Base-by-base conservation (phyloP, 2,329 filamentous ascomycete species). In the Pseudopyrenochaeta lycopersici region DNA sequence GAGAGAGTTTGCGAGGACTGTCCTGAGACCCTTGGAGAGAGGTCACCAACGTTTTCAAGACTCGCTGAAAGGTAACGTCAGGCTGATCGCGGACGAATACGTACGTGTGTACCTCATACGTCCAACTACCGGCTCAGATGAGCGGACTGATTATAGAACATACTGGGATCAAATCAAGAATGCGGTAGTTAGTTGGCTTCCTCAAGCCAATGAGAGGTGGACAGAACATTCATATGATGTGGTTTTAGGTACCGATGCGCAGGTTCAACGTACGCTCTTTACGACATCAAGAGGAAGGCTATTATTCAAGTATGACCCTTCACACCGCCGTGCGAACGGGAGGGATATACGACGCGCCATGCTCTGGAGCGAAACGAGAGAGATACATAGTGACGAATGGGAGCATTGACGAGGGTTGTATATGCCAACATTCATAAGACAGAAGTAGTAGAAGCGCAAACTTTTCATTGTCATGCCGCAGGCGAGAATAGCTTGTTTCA, bases 31-130 rank as follows among this genome's bases (percentile, higher is more conserved):
- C 4, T 27, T 27, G 23, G 15, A 38, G 35, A 38, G 2, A 12
- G 17, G 17, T 5, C 35, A 18, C 7, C 6, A 18, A n/a, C 1
- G 18, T 3, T n/a, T n/a, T 1, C 33, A 40, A 20, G 31, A 32
- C 36, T 48, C 46, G 1, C 27, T 48, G 29, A 48, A 36, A 2
- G n/a, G 32, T 4, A 33, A 41, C 11, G 46, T 38, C 1, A 1
- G n/a, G 17, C 14, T n/a, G 3, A 9, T 33, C 18, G 17, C 14
- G 10, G 48, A 50, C 18, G 41, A 50, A 10, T 9, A 44, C 12
- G 18, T 50, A 7, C 14, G 31, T 7, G 48, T 33, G n/a, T 50
- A 31, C n/a, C 15, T 50, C 15, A 50, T 44, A 10, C 32, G 48
- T 2, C 48, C 40, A 21, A 20, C 35, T 10, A 38, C 33, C 7